Evolutionary conservation across 441 rosid genomes (phyloP), one percentile per base, ranked within the genome.

Genomic region (Euphorbia celastroides): DNA sequence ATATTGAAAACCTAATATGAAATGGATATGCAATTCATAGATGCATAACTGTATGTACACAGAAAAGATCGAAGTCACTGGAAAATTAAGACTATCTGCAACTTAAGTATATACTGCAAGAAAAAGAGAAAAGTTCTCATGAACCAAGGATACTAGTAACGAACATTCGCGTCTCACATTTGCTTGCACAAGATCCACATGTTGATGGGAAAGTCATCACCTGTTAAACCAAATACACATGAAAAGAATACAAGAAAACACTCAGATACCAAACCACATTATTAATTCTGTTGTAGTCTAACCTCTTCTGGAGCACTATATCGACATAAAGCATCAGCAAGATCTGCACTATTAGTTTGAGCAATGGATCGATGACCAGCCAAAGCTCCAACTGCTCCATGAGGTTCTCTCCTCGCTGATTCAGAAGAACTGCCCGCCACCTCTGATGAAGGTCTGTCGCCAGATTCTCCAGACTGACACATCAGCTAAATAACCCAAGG

Each of bases 151-250:
- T 89, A 94, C 98, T 89, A 46, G 98, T 94, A 68, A 89, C 83
- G 50, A 82, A 94, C 99, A 94, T 92, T 68, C 97, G 88, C 70
- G 98, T 94, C 82, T 92, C 99, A 67, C 96, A 86, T 17, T 32
- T 72, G 19, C 70, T 60, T 9, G 75, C 70, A 83, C 99, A 94
- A 54, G 80, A 71, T 75, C 97, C 99, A 48, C 97, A 92, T 16
- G 94, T 94, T n/a, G 99, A 82, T 28, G 99, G 98, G 80, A 94
- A 94, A 72, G 86, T 83, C 98, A 92, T 89, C 74, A 94, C 99
- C 98, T 94, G 75, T 64, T 42, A 66, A 58, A 51, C 54, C 50
- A 65, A 38, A 11, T 12, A 71, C 12, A 62, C 57, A 79, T 60
- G 27, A 56, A 68, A 38, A 28, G 56, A 71, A 64, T 38, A 72